Percentiles rank a stretch among this genome's conserved stretches.
Evolutionary conservation across 2,329 filamentous ascomycete genomes (phyloP).

Genomic region (Lachnellula suecica): DNA sequence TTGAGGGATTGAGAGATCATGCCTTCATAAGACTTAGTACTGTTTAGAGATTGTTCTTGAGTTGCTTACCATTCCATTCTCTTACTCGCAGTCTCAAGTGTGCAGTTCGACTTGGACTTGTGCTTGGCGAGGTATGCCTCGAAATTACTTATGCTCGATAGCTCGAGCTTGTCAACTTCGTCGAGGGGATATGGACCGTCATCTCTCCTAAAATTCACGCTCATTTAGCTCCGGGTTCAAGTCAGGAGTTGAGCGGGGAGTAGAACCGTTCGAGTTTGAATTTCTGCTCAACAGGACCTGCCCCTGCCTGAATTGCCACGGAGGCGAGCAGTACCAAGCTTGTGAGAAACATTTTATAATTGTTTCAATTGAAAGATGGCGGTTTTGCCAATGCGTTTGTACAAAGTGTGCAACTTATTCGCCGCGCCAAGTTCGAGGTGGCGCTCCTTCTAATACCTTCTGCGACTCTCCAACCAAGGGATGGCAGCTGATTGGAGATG

Average conservation of each 20-base stretch:
- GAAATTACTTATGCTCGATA: slow-evolving; percentile 5
- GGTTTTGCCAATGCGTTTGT: not conserved
- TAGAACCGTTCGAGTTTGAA: slow-evolving; percentile 1
- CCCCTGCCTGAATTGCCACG: not conserved
- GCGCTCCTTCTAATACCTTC: not conserved
- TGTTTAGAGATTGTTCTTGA: not conserved
- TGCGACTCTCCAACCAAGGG: not conserved
- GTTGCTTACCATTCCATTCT: slow-evolving; percentile 42
- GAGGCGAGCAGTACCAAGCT: not conserved
- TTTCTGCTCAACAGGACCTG: not conserved
- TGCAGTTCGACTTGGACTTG: slow-evolving; percentile 4
- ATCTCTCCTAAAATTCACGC: not conserved
- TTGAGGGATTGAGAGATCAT: slow-evolving; percentile 14
- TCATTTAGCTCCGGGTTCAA: not conserved
- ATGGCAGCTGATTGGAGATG: not conserved
- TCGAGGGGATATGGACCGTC: slow-evolving; percentile 12
- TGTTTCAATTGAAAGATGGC: not conserved
- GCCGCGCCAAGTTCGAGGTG: not conserved
- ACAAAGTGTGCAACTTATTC: not conserved
- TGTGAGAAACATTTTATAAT: not conserved
- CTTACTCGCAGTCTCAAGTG: slow-evolving; percentile 31
- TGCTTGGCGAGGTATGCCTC: slow-evolving; percentile 6
- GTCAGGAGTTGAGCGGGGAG: not conserved
- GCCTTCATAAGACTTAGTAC: slow-evolving; percentile 8
- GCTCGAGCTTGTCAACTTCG: slow-evolving; percentile 6